Conservation (phyloP, 2,329 filamentous ascomycete genomes). For the Xylariales sp. region DNA sequence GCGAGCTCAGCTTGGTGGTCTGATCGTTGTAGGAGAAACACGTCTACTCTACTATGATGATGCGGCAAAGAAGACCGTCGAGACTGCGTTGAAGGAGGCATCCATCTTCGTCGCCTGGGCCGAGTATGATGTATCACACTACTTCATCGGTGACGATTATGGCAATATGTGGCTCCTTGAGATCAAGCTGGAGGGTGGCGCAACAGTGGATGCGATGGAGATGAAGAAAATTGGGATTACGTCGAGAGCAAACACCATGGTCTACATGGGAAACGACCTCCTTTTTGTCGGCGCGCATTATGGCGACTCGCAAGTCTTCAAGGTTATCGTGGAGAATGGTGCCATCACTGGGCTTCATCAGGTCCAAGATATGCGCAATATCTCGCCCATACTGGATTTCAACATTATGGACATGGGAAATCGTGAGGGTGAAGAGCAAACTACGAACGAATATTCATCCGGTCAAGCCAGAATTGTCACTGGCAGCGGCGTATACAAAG, state of each 20-base stretch:
- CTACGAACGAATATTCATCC: slow-evolving; percentile 85
- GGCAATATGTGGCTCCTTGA: slow-evolving; percentile 81
- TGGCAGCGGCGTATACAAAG: slow-evolving; percentile 83
- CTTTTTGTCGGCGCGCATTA: slow-evolving; percentile 90
- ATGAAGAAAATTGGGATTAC: slow-evolving; percentile 61
- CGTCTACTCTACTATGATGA: slow-evolving; percentile 82
- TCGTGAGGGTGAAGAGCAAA: slow-evolving; percentile 67
- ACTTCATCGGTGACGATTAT: slow-evolving; percentile 89
- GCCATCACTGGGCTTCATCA: slow-evolving; percentile 46
- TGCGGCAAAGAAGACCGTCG: slow-evolving; percentile 61
- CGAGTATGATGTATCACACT: slow-evolving; percentile 73
- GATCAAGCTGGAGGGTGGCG: slow-evolving; percentile 56
- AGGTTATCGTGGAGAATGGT: slow-evolving; percentile 25
- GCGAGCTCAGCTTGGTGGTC: slow-evolving; percentile 60
- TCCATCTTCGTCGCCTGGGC: slow-evolving; percentile 93
- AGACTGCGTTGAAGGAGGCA: slow-evolving; percentile 62
- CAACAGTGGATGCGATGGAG: slow-evolving; percentile 67
- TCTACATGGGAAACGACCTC: slow-evolving; percentile 69
- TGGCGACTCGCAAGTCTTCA: slow-evolving; percentile 80
- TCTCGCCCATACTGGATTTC: slow-evolving; percentile 90
- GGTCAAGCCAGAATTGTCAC: slow-evolving; percentile 92
- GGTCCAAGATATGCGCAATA: slow-evolving; percentile 74
- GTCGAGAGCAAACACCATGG: slow-evolving; percentile 70
- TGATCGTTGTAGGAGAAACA: slow-evolving; percentile 75
- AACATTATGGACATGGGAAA: slow-evolving; percentile 95